Base-by-base conservation (phyloP, 2,329 filamentous ascomycete genomes). In the Blumeriella jaapii region DNA sequence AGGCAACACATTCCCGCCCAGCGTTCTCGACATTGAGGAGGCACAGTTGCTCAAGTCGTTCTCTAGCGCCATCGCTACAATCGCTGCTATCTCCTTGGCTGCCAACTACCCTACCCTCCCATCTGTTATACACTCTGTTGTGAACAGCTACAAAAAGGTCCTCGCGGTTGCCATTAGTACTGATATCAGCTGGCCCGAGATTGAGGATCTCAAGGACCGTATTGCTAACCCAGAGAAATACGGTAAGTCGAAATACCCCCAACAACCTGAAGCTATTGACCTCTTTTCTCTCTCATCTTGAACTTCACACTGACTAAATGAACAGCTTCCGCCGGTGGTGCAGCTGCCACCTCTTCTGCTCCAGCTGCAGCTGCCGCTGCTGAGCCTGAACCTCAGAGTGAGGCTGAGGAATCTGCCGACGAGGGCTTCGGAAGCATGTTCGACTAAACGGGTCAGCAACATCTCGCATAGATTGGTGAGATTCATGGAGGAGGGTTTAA, bases 221-320 rank as follows among this genome's bases (percentile, higher is more conserved):
- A 95, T 98, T 58, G 85, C 85, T 68, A 96, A 98, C 78, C 93
- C 93, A 54, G 91, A 98, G 37, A 85, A 85, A 37, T 98, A 96
- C 64, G 91, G n/a, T n/a, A n/a, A n/a, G n/a, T n/a, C n/a, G n/a
- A n/a, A n/a, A n/a, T n/a, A n/a, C n/a, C n/a, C n/a, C n/a, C n/a
- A n/a, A n/a, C n/a, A n/a, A n/a, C n/a, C n/a, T n/a, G n/a, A n/a
- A n/a, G n/a, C n/a, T n/a, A n/a, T n/a, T n/a, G n/a, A n/a, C n/a
- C n/a, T n/a, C n/a, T n/a, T n/a, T n/a, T n/a, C n/a, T n/a, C n/a
- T n/a, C n/a, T n/a, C n/a, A n/a, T n/a, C n/a, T n/a, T n/a, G n/a
- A n/a, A n/a, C n/a, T n/a, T n/a, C n/a, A n/a, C n/a, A n/a, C n/a
- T n/a, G n/a, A n/a, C n/a, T n/a, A n/a, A n/a, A n/a, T n/a, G n/a